A percentile compares a stretch with the other conserved stretches of the same genome.
Evolutionary conservation across 78 protist genomes (phyloP).

Genomic region (Dictyostelium brefeldianum): DNA sequence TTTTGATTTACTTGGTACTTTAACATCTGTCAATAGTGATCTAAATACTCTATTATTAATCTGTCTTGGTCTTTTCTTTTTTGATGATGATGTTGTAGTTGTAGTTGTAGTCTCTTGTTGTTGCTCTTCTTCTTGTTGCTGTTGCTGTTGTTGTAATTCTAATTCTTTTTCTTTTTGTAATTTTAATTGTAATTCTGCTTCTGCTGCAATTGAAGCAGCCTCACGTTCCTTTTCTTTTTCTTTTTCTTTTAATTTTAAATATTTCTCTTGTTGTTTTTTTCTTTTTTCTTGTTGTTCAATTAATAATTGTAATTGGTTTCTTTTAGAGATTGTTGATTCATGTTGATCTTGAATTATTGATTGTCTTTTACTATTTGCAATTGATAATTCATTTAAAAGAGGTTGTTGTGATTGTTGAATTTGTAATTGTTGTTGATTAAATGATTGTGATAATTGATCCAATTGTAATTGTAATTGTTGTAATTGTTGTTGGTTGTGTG

Average conservation of each 20-base stretch:
- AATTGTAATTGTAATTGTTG: constrained; percentile 6
- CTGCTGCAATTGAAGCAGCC: background rate
- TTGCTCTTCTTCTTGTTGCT: background rate
- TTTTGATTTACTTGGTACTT: constrained; percentile 44
- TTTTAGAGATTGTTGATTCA: background rate
- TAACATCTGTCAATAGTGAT: constrained; percentile 37
- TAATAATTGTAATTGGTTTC: no score
- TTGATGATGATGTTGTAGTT: constrained; percentile 2
- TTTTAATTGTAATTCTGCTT: background rate
- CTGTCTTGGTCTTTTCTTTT: background rate
- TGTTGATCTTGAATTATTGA: background rate
- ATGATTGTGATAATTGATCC: background rate
- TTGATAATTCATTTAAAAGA: no score
- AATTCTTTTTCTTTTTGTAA: background rate
- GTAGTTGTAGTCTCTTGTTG: background rate
- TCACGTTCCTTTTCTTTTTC: background rate
- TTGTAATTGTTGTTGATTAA: background rate
- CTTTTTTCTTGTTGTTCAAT: background rate
- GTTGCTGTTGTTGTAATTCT: background rate
- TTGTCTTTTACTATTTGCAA: no score
- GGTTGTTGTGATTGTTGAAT: background rate
- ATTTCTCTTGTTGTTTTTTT: background rate
- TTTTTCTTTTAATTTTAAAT: background rate
- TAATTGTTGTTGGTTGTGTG: background rate
- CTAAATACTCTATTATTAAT: constrained; percentile 29